phyloP scores from a whole-genome alignment of 164 flowering plant species.

The Macadamia tetraphylla region DNA sequence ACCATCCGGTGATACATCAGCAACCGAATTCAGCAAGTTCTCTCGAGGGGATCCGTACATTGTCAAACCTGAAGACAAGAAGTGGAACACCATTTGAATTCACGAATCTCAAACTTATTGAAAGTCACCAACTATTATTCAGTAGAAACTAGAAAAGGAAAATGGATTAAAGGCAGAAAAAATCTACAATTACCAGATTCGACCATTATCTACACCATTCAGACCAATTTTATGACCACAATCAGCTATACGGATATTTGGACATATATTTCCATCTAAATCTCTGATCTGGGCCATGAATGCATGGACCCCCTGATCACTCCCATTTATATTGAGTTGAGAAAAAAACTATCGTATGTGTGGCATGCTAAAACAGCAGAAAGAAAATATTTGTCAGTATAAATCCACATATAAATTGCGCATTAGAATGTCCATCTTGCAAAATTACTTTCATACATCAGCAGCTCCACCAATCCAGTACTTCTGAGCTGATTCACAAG shows the following conservation, averaged over 20 bases:
- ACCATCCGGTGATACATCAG: conserved; percentile 94
- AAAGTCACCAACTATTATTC: neutral
- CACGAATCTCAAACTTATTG: neutral
- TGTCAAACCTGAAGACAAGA: conserved; percentile 72
- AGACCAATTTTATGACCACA: conserved; percentile 98
- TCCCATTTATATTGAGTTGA: conserved; percentile 80
- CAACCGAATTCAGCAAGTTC: conserved; percentile 87
- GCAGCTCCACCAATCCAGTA: conserved; percentile 99
- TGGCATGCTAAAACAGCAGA: conserved; percentile 66
- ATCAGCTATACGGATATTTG: conserved; percentile 85
- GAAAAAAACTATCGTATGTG: conserved; percentile 90
- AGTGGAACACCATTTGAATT: neutral
- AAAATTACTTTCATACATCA: conserved; percentile 41
- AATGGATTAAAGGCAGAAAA: neutral
- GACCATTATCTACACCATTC: conserved; percentile 98
- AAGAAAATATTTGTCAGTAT: conserved; percentile 9
- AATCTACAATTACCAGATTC: conserved; percentile 59
- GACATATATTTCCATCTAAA: conserved; percentile 70
- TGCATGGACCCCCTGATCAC: conserved; percentile 91
- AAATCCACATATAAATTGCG: neutral
- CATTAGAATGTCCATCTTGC: neutral
- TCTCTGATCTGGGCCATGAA: conserved; percentile 90
- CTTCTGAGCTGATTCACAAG: conserved; percentile 98
- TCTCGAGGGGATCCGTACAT: conserved; percentile 87
- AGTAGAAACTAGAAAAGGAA: neutral